Evolutionary conservation across 495 filamentous ascomycete genomes (phyloP), one percentile per base, ranked within the genome.

Genomic region (Gamarada debralockiae): DNA sequence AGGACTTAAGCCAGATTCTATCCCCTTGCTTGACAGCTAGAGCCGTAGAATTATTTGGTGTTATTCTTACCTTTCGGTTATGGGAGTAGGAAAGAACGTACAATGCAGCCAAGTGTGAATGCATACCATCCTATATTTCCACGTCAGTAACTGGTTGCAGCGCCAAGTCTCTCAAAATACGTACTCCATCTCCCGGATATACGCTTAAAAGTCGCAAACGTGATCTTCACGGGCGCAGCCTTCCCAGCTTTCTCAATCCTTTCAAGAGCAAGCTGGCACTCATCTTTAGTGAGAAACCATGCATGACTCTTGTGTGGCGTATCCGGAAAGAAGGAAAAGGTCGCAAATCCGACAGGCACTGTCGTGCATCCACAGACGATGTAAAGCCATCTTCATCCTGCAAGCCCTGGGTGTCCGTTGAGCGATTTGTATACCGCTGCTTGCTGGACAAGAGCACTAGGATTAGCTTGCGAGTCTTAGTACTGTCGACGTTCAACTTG

Each of bases 311-410:
- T 60, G 66, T 55, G 27, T 10, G 27, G 27, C 10, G 27, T 29
- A 29, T 29, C 27, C 4, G 27, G 27, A 5, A 29, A 10, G 27
- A 29, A 29, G 4, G 10, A 29, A 29, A 29, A 29, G 4, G 27
- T 29, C 5, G 5, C 27, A 10, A 29, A 5, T 29, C 27, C 27
- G 27, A 29, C 27, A 29, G 27, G 27, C 4, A 29, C 61, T 64
- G 39, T 69, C 59, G 38, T 70, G 68, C 9, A 65, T 63, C 41
- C 57, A 57, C 40, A 72, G 60, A 6, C 40, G 14, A 68, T 68
- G 57, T 68, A 29, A 29, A 29, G 27, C 27, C 27, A 29, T 29
- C 27, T 29, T 10, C 27, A 29, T 29, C 27, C 27, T 10, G 27
- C 27, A 29, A 29, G 10, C 4, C 27, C 27, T 4, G 10, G 27